Evolutionary conservation across 1,139 yeast genomes (phyloP).

Genomic region (Blastobotrys persicus): DNA sequence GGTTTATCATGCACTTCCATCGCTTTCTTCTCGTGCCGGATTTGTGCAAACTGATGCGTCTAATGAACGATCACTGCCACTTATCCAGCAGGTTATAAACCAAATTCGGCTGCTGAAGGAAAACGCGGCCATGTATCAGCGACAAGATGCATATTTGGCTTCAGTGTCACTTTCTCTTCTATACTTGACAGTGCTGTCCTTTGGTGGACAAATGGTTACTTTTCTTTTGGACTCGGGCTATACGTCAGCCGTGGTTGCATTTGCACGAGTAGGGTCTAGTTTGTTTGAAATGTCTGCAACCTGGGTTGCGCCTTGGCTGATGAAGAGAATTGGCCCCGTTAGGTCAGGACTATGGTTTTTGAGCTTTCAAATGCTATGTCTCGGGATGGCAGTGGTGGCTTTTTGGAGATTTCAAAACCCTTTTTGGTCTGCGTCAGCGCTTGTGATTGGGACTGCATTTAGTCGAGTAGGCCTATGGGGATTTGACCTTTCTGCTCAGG

Average conservation of each 20-base stretch:
- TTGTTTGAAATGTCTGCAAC: conserved; percentile 36
- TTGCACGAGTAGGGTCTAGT: conserved; percentile 33
- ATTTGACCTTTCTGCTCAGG: conserved; percentile 39
- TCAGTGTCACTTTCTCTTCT: conserved; percentile 40
- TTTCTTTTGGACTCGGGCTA: conserved; percentile 34
- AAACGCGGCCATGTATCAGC: conserved; percentile 42
- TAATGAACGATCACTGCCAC: background rate
- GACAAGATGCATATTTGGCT: conserved; percentile 51
- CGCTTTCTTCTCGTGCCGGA: conserved; percentile 35
- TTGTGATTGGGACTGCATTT: conserved; percentile 34
- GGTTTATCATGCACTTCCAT: conserved; percentile 35
- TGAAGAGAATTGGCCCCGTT: conserved; percentile 31
- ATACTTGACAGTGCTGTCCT: conserved; percentile 39
- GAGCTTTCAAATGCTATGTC: conserved; percentile 26
- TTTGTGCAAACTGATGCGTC: no score
- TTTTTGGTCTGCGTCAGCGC: conserved; percentile 18
- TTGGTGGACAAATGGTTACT: conserved; percentile 39
- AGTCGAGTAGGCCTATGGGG: conserved; percentile 44
- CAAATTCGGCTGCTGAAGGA: conserved; percentile 31
- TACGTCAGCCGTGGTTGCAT: conserved; percentile 34
- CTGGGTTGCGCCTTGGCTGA: conserved; percentile 32
- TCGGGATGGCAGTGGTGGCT: conserved; percentile 15
- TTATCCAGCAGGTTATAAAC: background rate
- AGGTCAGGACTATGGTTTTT: conserved; percentile 36
- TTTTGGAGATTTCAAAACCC: conserved; percentile 15